Evolutionary conservation across 306 rosid genomes (phyloP).

Genomic region (Alnus glutinosa): DNA sequence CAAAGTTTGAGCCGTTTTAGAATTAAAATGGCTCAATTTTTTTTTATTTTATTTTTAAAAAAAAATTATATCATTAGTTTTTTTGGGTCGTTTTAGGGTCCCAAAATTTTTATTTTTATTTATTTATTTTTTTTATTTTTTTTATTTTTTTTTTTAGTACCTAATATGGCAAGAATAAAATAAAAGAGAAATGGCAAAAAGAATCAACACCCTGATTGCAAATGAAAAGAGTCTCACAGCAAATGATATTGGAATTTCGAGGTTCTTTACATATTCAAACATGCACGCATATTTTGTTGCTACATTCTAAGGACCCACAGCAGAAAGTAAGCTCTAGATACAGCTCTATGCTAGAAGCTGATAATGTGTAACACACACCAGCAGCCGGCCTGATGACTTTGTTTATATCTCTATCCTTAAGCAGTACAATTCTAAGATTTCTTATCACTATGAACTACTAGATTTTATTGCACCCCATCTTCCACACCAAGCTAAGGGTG

Average conservation of each 20-base stretch:
- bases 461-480: constrained; percentile 30
- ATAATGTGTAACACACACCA: constrained; percentile 10
- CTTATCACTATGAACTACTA: constrained; percentile 39
- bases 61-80: too few species aligned
- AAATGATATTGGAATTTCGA: constrained; percentile 26
- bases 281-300: constrained; percentile 34
- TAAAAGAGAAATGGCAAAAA: too few species aligned
- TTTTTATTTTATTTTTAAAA: too few species aligned
- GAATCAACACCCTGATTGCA: background rate
- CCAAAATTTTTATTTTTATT: too few species aligned
- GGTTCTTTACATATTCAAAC: constrained; percentile 34
- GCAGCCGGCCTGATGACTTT: constrained; percentile 28
- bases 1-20: too few species aligned
- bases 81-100: too few species aligned
- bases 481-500: constrained; percentile 13
- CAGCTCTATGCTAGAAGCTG: constrained; percentile 39
- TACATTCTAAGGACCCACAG: constrained; percentile 31
- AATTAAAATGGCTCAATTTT: too few species aligned
- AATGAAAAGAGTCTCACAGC: constrained; percentile 26
- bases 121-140: too few species aligned
- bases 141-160: too few species aligned
- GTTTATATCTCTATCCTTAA: constrained; percentile 33
- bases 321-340: constrained; percentile 30
- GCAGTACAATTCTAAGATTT: constrained; percentile 50
- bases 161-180: too few species aligned